Percentiles rank a stretch among this genome's conserved stretches.
Evolutionary conservation across 2,329 filamentous ascomycete species (phyloP).

Genomic region (Talaromyces rugulosus): DNA sequence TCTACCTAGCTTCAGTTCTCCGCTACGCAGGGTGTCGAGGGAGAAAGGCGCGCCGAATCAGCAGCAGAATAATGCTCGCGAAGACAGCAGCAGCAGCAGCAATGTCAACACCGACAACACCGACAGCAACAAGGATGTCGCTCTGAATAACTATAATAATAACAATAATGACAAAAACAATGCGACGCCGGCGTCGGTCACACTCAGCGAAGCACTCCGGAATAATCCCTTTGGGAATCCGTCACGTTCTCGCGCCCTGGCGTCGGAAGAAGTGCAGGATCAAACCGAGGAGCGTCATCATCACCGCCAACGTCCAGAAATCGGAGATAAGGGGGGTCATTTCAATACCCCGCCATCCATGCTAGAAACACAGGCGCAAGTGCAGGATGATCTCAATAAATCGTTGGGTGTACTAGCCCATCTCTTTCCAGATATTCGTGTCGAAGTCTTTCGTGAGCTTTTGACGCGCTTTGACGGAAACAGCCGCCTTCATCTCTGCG

Average conservation of each 20-base stretch:
- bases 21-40: constrained; percentile 18
- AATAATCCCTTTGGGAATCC: constrained; percentile 40
- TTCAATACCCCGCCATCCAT: constrained; percentile 1
- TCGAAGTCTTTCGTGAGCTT: constrained; percentile 47
- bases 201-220: constrained; percentile 41
- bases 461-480: constrained; percentile 43
- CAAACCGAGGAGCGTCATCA: background rate
- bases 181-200: constrained; percentile 16
- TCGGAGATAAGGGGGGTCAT: background rate
- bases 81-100: background rate
- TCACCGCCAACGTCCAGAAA: background rate
- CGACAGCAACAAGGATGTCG: too few relatives aligned
- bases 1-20: constrained; percentile 30
- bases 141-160: background rate
- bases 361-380: constrained; percentile 26
- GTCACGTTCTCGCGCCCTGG: constrained; percentile 24
- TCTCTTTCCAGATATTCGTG: constrained; percentile 44
- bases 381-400: constrained; percentile 37
- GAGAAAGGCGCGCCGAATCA: background rate
- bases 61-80: background rate
- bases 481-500: constrained; percentile 44
- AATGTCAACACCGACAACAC: background rate
- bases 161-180: background rate
- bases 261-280: constrained; percentile 11
- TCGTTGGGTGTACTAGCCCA: constrained; percentile 37